These are phyloP conservation scores for Conoideocrella luteorostrata DNA, from an alignment of 2,329 filamentous ascomycete genomes.

Conservation along the genomic window DNA sequence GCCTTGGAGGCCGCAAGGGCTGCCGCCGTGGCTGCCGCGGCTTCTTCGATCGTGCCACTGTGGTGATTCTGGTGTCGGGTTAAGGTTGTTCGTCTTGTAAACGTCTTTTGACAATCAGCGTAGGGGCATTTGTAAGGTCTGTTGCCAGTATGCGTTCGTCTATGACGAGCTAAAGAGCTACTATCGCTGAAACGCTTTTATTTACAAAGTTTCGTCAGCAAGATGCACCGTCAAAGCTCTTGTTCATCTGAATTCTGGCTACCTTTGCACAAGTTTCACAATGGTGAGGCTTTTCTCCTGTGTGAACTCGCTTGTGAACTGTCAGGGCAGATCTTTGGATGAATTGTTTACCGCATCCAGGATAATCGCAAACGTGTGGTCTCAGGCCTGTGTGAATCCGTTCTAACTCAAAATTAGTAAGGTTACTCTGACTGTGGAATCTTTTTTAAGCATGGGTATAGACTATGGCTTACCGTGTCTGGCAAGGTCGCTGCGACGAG, in stretches of 20 bases:
- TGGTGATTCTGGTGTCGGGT: constrained; percentile 96
- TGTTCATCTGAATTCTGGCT: constrained; percentile 23
- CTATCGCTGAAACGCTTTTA: constrained; percentile 88
- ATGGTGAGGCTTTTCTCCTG: constrained; percentile 96
- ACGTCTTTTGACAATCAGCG: constrained; percentile 96
- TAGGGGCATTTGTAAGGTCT: constrained; percentile 96
- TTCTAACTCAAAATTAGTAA: constrained; percentile 50
- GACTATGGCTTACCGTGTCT: constrained; percentile 68
- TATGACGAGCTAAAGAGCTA: constrained; percentile 86
- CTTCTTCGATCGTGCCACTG: constrained; percentile 90
- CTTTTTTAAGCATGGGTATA: background rate
- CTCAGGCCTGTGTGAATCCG: constrained; percentile 89
- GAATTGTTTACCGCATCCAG: constrained; percentile 88
- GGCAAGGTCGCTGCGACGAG: constrained; percentile 85
- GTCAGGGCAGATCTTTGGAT: constrained; percentile 95
- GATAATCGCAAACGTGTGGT: constrained; percentile 87
- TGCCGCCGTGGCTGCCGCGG: constrained; percentile 80
- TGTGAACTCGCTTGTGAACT: constrained; percentile 91
- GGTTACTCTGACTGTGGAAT: background rate
- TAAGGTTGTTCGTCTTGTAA: constrained; percentile 89
- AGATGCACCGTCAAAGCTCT: too few species aligned
- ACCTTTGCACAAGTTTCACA: constrained; percentile 97
- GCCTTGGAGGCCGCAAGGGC: constrained; percentile 58
- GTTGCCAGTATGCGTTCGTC: constrained; percentile 91
- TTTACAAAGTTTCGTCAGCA: background rate